Evolutionary conservation across 495 filamentous ascomycete genomes (phyloP).

Genomic region (Sabuloglossum arenarium): DNA sequence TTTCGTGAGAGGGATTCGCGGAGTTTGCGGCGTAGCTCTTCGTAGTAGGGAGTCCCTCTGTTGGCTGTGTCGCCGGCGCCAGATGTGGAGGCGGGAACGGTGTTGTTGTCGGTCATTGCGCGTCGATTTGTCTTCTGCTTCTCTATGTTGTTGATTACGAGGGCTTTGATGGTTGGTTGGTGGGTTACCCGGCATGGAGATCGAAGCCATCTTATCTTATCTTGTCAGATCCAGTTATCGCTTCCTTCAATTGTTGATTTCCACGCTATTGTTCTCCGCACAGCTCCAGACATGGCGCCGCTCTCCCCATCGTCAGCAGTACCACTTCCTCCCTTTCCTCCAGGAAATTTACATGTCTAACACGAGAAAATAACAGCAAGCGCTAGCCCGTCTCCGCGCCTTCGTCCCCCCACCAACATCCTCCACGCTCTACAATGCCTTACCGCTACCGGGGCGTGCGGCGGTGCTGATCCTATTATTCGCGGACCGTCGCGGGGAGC

Average conservation of each 20-base stretch:
- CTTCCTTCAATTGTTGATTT: conserved; percentile 3
- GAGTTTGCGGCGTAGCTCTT: conserved; percentile 47
- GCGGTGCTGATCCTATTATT: conserved; percentile 74
- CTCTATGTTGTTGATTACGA: background rate
- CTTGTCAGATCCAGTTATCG: no score
- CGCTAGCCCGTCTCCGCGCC: conserved; percentile 51
- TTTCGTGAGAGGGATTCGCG: conserved; percentile 48
- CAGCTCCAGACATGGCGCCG: conserved; percentile 27
- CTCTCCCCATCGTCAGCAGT: conserved; percentile 34
- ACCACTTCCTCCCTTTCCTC: conserved; percentile 13
- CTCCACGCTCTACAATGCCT: conserved; percentile 30
- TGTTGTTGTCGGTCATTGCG: background rate
- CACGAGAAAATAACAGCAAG: no score
- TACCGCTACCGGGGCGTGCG: conserved; percentile 52
- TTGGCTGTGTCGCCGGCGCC: background rate
- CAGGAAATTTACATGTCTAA: no score
- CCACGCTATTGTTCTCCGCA: background rate
- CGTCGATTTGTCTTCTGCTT: no score
- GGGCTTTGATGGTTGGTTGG: no score
- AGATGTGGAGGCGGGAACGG: background rate
- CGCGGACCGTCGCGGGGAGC: conserved; percentile 52
- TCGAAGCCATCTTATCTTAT: background rate
- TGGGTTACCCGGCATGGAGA: background rate
- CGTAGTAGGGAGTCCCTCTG: conserved; percentile 41
- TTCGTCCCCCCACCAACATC: conserved; percentile 45